phyloP scores from a whole-genome alignment of 1,139 yeast genomes.

The Scheffersomyces illinoinensis region DNA sequence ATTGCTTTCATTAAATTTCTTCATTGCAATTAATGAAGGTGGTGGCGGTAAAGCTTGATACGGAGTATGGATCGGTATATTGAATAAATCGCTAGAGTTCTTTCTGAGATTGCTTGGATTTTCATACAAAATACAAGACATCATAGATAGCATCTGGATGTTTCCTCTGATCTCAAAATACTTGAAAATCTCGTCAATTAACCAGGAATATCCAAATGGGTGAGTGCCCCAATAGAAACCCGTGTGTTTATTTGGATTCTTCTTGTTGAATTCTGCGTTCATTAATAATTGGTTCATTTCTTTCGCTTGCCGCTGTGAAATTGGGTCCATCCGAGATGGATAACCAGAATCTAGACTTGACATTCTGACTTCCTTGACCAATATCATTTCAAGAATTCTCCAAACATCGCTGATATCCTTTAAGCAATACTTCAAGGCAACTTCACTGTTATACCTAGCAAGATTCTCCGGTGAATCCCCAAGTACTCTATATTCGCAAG shows the following conservation, averaged over 20 bases:
- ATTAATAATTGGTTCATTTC: constrained; percentile 18
- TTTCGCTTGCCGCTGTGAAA: constrained; percentile 12
- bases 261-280: constrained; percentile 17
- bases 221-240: constrained; percentile 76
- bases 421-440: constrained; percentile 66
- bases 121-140: constrained; percentile 67
- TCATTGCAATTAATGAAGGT: constrained; percentile 25
- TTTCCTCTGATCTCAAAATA: constrained; percentile 68
- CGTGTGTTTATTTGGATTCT: constrained; percentile 16
- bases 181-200: constrained; percentile 61
- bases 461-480: constrained; percentile 67
- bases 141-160: constrained; percentile 88
- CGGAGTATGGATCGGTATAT: constrained; percentile 51
- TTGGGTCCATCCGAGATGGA: constrained; percentile 2
- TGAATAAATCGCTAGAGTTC: constrained; percentile 18
- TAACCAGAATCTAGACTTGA: constrained; percentile 14
- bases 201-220: constrained; percentile 75
- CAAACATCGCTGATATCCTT: constrained; percentile 73
- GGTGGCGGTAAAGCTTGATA: constrained; percentile 38
- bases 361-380: constrained; percentile 30
- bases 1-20: constrained; percentile 10
- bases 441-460: constrained; percentile 69
- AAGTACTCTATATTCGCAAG: constrained; percentile 69
- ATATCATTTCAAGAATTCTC: constrained; percentile 59
- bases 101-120: constrained; percentile 26